Conservation (phyloP, 371 early-diverging fungal genomes). For the Lichtheimia hyalospora region DNA sequence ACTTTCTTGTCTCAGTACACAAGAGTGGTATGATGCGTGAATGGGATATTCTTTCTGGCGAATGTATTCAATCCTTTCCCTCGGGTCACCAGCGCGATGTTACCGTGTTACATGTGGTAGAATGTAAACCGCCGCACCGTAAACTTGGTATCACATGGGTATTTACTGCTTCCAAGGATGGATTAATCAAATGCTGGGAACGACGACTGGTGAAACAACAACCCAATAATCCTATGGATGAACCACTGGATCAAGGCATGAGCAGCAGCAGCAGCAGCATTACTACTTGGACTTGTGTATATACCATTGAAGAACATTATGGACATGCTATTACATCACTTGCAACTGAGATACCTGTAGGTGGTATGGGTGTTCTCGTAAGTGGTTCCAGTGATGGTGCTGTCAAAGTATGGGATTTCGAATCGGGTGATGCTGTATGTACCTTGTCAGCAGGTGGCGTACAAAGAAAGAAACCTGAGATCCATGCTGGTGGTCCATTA, state of each 20-base stretch:
- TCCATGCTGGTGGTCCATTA: slow-evolving; percentile 17
- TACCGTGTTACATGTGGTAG: slow-evolving; percentile 20
- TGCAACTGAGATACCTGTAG: slow-evolving; percentile 26
- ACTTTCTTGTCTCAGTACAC: slow-evolving; percentile 35
- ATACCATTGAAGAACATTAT: slow-evolving; percentile 22
- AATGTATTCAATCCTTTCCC: slow-evolving; percentile 27
- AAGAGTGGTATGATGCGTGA: slow-evolving; percentile 33
- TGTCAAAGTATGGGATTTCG: slow-evolving; percentile 77
- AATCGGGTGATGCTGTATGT: slow-evolving; percentile 57
- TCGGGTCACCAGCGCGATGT: slow-evolving; percentile 24
- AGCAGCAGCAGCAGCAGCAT: not conserved
- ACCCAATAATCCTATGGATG: too few relatives aligned
- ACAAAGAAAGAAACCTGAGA: slow-evolving; percentile 11
- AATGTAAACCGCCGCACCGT: slow-evolving; percentile 20
- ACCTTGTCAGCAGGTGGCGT: slow-evolving; percentile 29
- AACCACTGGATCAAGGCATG: slow-evolving; percentile 1
- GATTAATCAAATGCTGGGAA: slow-evolving; percentile 34
- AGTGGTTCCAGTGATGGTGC: slow-evolving; percentile 81
- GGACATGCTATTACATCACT: slow-evolving; percentile 25
- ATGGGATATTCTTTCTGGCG: slow-evolving; percentile 38
- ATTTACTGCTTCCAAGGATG: slow-evolving; percentile 36
- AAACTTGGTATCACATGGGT: slow-evolving; percentile 29
- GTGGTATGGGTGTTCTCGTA: slow-evolving; percentile 43
- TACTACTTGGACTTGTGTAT: slow-evolving; percentile 27
- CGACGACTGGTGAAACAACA: slow-evolving; percentile 15